These are phyloP conservation scores for Cyberlindnera veronae DNA, from an alignment of 805 yeast species.

Conservation along the genomic window DNA sequence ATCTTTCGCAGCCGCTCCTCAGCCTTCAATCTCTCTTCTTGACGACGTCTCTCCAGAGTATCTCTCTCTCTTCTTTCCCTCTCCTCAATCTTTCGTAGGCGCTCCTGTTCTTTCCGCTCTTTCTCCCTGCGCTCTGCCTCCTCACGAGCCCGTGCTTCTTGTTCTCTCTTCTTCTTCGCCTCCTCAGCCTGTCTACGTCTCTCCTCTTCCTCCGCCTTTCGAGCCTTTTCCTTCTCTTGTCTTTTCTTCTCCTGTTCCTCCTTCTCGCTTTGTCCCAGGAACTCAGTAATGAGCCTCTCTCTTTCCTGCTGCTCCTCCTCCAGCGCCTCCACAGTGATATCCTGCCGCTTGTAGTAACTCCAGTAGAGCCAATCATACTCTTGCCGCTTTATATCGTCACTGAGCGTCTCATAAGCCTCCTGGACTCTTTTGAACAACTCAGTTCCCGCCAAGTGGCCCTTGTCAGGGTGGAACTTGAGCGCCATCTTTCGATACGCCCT, in stretches of 20 bases:
- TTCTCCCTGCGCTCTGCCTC: neutral
- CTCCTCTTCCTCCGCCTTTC: too few species aligned
- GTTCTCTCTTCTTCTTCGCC: constrained; percentile 2
- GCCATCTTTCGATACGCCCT: constrained; percentile 74
- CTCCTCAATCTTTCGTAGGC: constrained; percentile 8
- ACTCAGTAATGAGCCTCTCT: neutral
- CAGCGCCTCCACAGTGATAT: constrained; percentile 7
- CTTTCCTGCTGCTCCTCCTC: constrained; percentile 6
- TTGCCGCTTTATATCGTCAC: neutral
- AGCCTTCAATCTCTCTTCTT: constrained; percentile 10
- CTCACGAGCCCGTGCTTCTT: neutral
- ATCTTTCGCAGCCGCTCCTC: too few species aligned
- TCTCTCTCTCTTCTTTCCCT: constrained; percentile 8
- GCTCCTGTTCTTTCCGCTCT: constrained; percentile 5
- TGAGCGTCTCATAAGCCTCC: constrained; percentile 15
- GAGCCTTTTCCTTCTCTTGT: constrained; percentile 4
- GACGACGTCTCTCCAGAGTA: constrained; percentile 14
- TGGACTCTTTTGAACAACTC: constrained; percentile 18
- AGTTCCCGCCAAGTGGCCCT: constrained; percentile 40
- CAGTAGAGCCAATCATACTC: constrained; percentile 21
- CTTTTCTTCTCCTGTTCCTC: neutral
- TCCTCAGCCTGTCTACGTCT: neutral
- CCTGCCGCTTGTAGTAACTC: constrained; percentile 8
- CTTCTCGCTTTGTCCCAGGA: neutral
- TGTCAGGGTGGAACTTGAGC: constrained; percentile 72